Evolutionary conservation across 805 yeast species (phyloP), one percentile per base, ranked within the genome.

Genomic region (Suhomyces faveliae): DNA sequence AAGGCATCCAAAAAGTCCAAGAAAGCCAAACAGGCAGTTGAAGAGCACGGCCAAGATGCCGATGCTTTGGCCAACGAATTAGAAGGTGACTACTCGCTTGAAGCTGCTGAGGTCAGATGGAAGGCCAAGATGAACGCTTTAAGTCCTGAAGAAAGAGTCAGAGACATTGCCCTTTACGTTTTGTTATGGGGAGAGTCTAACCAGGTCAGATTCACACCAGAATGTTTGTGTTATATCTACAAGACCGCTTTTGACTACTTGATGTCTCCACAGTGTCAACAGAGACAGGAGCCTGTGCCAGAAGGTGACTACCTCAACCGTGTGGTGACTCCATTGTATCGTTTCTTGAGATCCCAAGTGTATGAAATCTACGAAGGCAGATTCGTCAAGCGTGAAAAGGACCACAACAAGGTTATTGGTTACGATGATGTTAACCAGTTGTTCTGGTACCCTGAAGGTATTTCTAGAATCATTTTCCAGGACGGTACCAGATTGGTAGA

Each of bases 391-490:
- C 85, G 96, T 73, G 94, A 87, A 74, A 83, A 74, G 64, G 96
- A 87, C 67, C 96, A 87, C 70, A 84, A 84, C 71, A 74, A 82
- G 55, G 74, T 87, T 54, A 79, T 87, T 61, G 95, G 99, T 69
- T 94, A 94, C 69, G 99, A 94, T 76, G 99, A 94, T 77, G 96
- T 94, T 51, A 94, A 94, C 71, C 99, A 94, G 78, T 79, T 94
- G 60, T 94, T 95, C 74, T 94, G 99, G 99, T 94, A 95, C 73
- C 97, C 98, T 42, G 98, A 95, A 74, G 99, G 99, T 79, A 87
- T 94, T 56, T 85, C 95, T 51, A 85, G 94, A 71, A 91, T 94
- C 60, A 80, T 85, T 43, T 81, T 92, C 61, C 94, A 87, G 65
- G 98, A 94, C 66, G 97, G 96, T 56, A 78, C 96, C 15, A 84